Conservation (phyloP, 2,329 filamentous ascomycete genomes). For the Stemphylium lycopersici region DNA sequence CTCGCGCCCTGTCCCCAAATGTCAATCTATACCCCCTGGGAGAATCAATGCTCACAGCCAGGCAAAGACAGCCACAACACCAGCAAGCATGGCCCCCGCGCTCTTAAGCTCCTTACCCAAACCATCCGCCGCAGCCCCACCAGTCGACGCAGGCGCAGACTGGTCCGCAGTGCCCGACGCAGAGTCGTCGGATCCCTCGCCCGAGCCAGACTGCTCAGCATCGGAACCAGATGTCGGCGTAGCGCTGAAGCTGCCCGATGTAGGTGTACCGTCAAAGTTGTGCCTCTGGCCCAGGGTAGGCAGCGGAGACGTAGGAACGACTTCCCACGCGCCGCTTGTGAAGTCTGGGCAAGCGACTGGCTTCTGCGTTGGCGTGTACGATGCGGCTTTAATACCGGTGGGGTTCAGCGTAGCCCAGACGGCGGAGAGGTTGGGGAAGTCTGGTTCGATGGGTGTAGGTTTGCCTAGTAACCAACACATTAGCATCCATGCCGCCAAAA, state of each 20-base stretch:
- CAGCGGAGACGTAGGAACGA: conserved; percentile 71
- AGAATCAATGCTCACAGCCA: conserved; percentile 22
- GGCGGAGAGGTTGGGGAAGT: conserved; percentile 77
- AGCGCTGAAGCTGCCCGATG: conserved; percentile 5
- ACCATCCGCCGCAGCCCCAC: conserved; percentile 24
- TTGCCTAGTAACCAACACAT: conserved; percentile 52
- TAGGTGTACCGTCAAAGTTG: conserved; percentile 17
- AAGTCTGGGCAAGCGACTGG: conserved; percentile 73
- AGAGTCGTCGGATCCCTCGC: not conserved
- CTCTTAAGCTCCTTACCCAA: conserved; percentile 30
- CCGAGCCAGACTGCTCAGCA: not conserved
- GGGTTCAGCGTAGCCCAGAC: conserved; percentile 78
- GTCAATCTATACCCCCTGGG: not conserved
- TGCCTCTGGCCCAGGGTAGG: conserved; percentile 66
- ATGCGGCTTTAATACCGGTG: conserved; percentile 68
- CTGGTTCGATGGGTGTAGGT: conserved; percentile 73
- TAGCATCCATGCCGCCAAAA: too few species aligned
- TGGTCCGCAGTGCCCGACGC: conserved; percentile 8
- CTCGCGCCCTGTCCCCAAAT: too few species aligned
- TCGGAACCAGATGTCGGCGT: conserved; percentile 4
- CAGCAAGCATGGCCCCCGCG: conserved; percentile 24
- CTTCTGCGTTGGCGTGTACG: conserved; percentile 68
- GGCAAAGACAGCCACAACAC: conserved; percentile 30
- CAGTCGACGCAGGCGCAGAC: conserved; percentile 13
- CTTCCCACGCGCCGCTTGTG: conserved; percentile 72